Evolutionary conservation across 2,329 filamentous ascomycete species (phyloP), one percentile per base, ranked within the genome.

Genomic region (Zymoseptoria passerinii): DNA sequence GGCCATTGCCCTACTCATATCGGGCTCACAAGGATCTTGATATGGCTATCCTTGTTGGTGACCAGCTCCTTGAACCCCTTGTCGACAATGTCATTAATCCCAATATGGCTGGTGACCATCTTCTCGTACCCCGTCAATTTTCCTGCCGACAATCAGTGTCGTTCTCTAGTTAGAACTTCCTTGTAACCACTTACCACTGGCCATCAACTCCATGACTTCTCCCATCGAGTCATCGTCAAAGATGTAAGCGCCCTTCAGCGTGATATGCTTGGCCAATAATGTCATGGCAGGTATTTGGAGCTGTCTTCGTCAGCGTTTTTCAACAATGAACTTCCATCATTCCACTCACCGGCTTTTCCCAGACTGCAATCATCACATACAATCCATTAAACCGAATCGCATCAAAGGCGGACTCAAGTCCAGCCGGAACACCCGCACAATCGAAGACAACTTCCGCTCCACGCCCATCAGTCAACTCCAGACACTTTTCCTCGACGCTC

Each of bases 371-470:
- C 59, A 63, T 67, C 9, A 66, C 57, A 50, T 65, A 65, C 40
- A 61, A 56, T 1, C 63, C 65, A 29, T 62, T 53, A 13, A 60
- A 52, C 8, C 60, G 52, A 44, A 66, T 29, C 13, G 65, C 65
- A 50, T 65, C 59, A 28, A 66, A 58, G 10, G 56, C 64, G 48
- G 58, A 60, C 48, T 63, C 51, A n/a, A 66, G 48, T 18, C 58
- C 63, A 8, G 53, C 48, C 19, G 53, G 28, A 13, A 65, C 58
- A 1, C 65, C 63, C 6, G 65, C 65, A 52, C 63, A 65, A 58
- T 67, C 66, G 52, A 67, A 66, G 2, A 65, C 63, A 7, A 67
- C 55, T 48, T 66, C 59, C n/a, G 61, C 61, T 2, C 64, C 64
- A 18, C 49, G 50, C 18, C 54, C 60, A 19, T 56, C 54, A 2